Percentiles rank a stretch among this genome's conserved stretches.
Evolutionary conservation across 2,329 filamentous ascomycete species (phyloP).

Genomic region (Epichloe gansuensis): DNA sequence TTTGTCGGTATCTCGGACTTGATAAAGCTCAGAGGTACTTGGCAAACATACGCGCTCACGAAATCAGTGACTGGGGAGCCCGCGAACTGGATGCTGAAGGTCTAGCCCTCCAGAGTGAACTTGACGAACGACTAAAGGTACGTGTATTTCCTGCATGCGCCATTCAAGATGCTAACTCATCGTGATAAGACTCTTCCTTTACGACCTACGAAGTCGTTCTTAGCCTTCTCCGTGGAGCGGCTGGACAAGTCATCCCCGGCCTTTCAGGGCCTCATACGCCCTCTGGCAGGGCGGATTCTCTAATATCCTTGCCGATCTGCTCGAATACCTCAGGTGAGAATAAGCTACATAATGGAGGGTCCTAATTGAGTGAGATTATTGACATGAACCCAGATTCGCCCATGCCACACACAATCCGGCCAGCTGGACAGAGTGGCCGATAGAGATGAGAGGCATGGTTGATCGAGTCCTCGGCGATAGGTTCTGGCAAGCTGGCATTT

Average conservation of each 20-base stretch:
- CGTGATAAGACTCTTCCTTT: slow-evolving; percentile 54
- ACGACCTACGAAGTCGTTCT: slow-evolving; percentile 76
- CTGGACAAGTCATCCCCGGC: slow-evolving; percentile 60
- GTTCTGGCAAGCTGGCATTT: slow-evolving; percentile 98
- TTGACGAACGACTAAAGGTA: slow-evolving; percentile 64
- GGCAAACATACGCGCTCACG: slow-evolving; percentile 57
- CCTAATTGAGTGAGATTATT: background rate
- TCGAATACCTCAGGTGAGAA: slow-evolving; percentile 65
- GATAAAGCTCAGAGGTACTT: slow-evolving; percentile 74
- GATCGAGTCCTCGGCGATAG: slow-evolving; percentile 79
- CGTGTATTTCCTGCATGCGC: slow-evolving; percentile 9
- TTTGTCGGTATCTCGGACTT: slow-evolving; percentile 69
- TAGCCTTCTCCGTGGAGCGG: slow-evolving; percentile 88
- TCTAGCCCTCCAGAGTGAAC: slow-evolving; percentile 61
- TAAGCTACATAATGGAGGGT: background rate
- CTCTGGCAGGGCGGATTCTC: slow-evolving; percentile 83
- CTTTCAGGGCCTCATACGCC: slow-evolving; percentile 59
- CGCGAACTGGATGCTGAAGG: slow-evolving; percentile 69
- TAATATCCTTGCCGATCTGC: slow-evolving; percentile 69
- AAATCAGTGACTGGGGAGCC: slow-evolving; percentile 71
- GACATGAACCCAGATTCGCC: slow-evolving; percentile 48
- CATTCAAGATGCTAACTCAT: slow-evolving; percentile 5
- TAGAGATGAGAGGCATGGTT: slow-evolving; percentile 66
- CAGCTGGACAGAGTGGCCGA: slow-evolving; percentile 69
- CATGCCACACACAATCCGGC: slow-evolving; percentile 81